Conservation (phyloP, 371 early-diverging fungal species). For the Capillidium heterosporum region DNA sequence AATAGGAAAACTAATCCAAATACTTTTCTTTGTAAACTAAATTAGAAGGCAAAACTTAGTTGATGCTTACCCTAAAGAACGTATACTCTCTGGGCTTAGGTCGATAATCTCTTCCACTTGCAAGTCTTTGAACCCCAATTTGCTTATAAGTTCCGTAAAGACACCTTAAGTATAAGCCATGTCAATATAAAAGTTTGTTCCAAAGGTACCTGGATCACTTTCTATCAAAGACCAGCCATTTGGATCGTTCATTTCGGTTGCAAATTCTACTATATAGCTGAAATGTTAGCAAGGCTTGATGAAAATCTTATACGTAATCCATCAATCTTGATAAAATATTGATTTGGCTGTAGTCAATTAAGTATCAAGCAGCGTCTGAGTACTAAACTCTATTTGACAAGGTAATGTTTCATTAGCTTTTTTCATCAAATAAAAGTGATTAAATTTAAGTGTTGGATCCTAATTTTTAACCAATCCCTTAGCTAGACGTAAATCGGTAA, state of each 20-base stretch:
- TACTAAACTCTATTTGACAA: neutral
- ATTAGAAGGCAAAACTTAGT: neutral
- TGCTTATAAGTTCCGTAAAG: neutral
- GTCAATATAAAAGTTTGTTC: neutral
- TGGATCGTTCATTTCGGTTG: too few species aligned
- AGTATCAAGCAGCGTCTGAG: neutral
- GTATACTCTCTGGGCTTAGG: neutral
- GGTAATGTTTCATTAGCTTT: neutral
- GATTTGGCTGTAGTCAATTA: neutral
- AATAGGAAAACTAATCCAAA: conserved; percentile 84
- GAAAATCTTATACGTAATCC: neutral
- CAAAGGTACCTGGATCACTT: neutral
- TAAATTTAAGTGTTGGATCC: too few species aligned
- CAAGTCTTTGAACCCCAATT: neutral
- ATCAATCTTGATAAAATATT: neutral
- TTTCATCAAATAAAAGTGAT: neutral
- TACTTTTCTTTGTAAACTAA: conserved; percentile 26
- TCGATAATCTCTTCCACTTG: neutral
- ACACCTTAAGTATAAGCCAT: neutral
- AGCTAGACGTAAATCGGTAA: too few species aligned
- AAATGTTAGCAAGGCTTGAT: neutral
- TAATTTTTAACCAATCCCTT: too few species aligned
- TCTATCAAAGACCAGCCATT: neutral
- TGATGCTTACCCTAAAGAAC: neutral
- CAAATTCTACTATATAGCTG: too few species aligned